Percentiles rank a stretch among this genome's conserved stretches.
These are phyloP conservation scores for Scytalidium lignicola DNA, from an alignment of 2,329 filamentous ascomycete genomes.

Conservation along the genomic window DNA sequence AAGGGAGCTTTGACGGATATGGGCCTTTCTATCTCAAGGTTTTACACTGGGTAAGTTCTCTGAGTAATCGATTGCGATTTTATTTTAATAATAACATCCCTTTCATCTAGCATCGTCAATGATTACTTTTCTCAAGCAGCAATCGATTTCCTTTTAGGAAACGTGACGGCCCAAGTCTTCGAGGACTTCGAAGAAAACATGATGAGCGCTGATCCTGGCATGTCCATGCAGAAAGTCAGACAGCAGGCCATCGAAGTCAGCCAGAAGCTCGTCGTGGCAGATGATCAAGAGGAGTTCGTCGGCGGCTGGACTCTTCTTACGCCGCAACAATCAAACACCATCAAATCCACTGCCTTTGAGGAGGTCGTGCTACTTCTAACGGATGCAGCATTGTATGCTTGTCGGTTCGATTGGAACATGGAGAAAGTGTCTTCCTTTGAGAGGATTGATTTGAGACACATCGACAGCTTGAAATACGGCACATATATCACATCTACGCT, in stretches of 20 bases:
- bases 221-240: slow-evolving; percentile 78
- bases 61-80: not conserved
- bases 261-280: slow-evolving; percentile 77
- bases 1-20: slow-evolving; percentile 88
- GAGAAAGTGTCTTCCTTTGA: slow-evolving; percentile 95
- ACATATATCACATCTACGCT: slow-evolving; percentile 89
- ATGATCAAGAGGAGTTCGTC: slow-evolving; percentile 78
- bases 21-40: slow-evolving; percentile 76
- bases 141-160: slow-evolving; percentile 90
- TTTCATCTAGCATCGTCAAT: slow-evolving; percentile 73
- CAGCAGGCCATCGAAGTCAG: slow-evolving; percentile 88
- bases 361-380: slow-evolving; percentile 87
- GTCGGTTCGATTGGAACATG: slow-evolving; percentile 88
- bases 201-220: slow-evolving; percentile 86
- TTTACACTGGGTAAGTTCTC: slow-evolving; percentile 56
- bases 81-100: slow-evolving; percentile 3
- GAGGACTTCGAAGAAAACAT: slow-evolving; percentile 92
- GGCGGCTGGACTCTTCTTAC: slow-evolving; percentile 86
- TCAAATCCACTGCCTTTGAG: slow-evolving; percentile 70
- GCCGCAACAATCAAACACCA: slow-evolving; percentile 64
- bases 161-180: slow-evolving; percentile 78
- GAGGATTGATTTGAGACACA: slow-evolving; percentile 69
- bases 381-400: slow-evolving; percentile 78
- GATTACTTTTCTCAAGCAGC: slow-evolving; percentile 95
- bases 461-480: slow-evolving; percentile 70